A percentile compares a stretch with the other conserved stretches of the same genome.
These are phyloP conservation scores for Barbarea vulgaris DNA, from an alignment of 345 rosid species.

Conservation along the genomic window DNA sequence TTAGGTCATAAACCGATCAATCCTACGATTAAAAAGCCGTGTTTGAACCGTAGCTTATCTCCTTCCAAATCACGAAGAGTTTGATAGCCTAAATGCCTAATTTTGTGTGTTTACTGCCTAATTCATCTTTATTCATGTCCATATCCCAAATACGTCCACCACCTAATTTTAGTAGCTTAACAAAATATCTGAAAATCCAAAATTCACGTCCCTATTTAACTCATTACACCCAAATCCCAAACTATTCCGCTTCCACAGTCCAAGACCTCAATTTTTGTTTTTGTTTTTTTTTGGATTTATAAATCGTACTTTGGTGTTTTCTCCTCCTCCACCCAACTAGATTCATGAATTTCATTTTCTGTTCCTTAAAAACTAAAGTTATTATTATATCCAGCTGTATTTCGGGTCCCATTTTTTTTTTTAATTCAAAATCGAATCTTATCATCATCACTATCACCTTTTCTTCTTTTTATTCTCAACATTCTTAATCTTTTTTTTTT, in stretches of 20 bases:
- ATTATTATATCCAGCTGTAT: slow-evolving; percentile 25
- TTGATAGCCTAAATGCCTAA: slow-evolving; percentile 11
- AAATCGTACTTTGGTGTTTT: slow-evolving; percentile 28
- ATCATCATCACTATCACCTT: slow-evolving; percentile 31
- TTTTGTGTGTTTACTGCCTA: slow-evolving; percentile 1
- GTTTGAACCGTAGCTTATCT: not conserved
- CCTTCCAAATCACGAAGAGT: not conserved
- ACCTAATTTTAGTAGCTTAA: not conserved
- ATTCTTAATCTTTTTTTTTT: not conserved
- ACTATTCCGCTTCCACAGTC: not conserved
- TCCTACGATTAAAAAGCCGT: not conserved
- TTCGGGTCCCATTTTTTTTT: slow-evolving; percentile 25
- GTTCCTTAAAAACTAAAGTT: slow-evolving; percentile 1
- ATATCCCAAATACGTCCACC: not conserved
- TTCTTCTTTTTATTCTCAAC: slow-evolving; percentile 20
- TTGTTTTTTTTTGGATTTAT: slow-evolving; percentile 5
- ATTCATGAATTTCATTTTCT: slow-evolving; percentile 13
- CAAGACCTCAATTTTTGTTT: slow-evolving; percentile 3
- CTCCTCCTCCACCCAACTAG: slow-evolving; percentile 30
- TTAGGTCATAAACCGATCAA: not conserved
- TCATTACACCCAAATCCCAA: not conserved
- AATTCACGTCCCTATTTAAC: slow-evolving; percentile 8
- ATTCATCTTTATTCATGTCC: not conserved
- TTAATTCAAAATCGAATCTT: slow-evolving; percentile 36
- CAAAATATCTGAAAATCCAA: slow-evolving; percentile 19